phyloP scores from a whole-genome alignment of 1,139 yeast species.

The Zygosaccharomyces pseudobailii region DNA sequence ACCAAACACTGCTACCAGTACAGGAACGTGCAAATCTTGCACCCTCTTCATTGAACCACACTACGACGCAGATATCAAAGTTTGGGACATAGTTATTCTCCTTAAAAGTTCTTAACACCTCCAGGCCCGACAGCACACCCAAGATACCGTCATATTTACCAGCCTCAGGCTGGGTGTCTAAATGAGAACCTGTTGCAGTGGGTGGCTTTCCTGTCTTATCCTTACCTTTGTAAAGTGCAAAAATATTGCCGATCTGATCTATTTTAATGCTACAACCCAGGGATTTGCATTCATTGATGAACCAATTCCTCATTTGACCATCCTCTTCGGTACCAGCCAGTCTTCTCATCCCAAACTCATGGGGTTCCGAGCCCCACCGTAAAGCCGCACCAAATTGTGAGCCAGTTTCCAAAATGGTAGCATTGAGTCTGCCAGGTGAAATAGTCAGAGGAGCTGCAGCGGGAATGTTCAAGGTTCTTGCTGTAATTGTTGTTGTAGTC shows the following conservation, averaged over 20 bases:
- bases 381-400: constrained; percentile 54
- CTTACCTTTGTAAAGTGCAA: constrained; percentile 58
- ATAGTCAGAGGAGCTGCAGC: constrained; percentile 25
- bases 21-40: constrained; percentile 66
- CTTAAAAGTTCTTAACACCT: constrained; percentile 58
- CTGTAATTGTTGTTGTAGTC: constrained; percentile 4
- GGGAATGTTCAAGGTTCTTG: constrained; percentile 16
- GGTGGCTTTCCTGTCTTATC: constrained; percentile 40
- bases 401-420: constrained; percentile 60
- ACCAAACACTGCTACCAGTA: constrained; percentile 67
- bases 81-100: constrained; percentile 55
- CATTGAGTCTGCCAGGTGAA: constrained; percentile 41
- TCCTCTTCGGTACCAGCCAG: constrained; percentile 59
- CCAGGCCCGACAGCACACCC: constrained; percentile 65
- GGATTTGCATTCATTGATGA: constrained; percentile 45
- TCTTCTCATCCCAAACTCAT: constrained; percentile 60
- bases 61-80: constrained; percentile 58
- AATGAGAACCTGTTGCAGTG: constrained; percentile 67
- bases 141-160: constrained; percentile 70
- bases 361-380: constrained; percentile 53
- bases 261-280: constrained; percentile 56
- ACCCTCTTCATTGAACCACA: constrained; percentile 80
- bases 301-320: constrained; percentile 66
- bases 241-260: constrained; percentile 64
- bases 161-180: constrained; percentile 78